phyloP scores from a whole-genome alignment of 2,329 filamentous ascomycete genomes.

The Colletotrichum musicola region DNA sequence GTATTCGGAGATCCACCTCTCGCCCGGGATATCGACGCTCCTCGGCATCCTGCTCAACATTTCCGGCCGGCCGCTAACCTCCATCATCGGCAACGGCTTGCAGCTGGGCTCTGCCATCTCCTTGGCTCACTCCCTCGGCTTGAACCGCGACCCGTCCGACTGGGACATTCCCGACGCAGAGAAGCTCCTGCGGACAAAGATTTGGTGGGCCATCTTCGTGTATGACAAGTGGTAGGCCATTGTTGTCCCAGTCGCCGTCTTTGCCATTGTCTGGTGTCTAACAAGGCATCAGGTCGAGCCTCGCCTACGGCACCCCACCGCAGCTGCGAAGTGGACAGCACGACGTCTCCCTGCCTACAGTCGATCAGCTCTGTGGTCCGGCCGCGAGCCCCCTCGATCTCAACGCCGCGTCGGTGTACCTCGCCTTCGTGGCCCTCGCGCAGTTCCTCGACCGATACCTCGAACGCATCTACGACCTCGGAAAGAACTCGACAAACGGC shows the following conservation, averaged over 20 bases:
- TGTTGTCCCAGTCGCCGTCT: background rate
- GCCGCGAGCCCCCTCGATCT: slow-evolving; percentile 29
- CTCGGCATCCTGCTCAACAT: slow-evolving; percentile 70
- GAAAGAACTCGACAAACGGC: slow-evolving; percentile 44
- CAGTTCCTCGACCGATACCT: slow-evolving; percentile 53
- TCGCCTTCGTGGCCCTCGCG: slow-evolving; percentile 59
- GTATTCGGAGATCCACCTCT: slow-evolving; percentile 70
- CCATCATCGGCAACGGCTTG: slow-evolving; percentile 68
- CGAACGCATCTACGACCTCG: slow-evolving; percentile 52
- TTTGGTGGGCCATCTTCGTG: slow-evolving; percentile 69
- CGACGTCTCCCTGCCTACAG: slow-evolving; percentile 60
- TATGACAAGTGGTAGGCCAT: slow-evolving; percentile 65
- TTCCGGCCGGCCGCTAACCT: slow-evolving; percentile 70
- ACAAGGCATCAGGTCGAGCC: slow-evolving; percentile 56
- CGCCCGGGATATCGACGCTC: slow-evolving; percentile 70
- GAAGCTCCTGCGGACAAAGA: slow-evolving; percentile 63
- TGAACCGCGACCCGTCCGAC: slow-evolving; percentile 64
- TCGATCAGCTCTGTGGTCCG: slow-evolving; percentile 47
- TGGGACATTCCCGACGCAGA: slow-evolving; percentile 67
- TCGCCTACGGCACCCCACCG: slow-evolving; percentile 66
- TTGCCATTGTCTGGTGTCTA: background rate
- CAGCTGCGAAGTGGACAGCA: slow-evolving; percentile 59
- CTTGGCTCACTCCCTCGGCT: slow-evolving; percentile 65
- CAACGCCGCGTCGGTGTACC: slow-evolving; percentile 54
- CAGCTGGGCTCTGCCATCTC: slow-evolving; percentile 64